phyloP scores from a whole-genome alignment of 2,329 filamentous ascomycete genomes.

The Aureobasidium subglaciale region DNA sequence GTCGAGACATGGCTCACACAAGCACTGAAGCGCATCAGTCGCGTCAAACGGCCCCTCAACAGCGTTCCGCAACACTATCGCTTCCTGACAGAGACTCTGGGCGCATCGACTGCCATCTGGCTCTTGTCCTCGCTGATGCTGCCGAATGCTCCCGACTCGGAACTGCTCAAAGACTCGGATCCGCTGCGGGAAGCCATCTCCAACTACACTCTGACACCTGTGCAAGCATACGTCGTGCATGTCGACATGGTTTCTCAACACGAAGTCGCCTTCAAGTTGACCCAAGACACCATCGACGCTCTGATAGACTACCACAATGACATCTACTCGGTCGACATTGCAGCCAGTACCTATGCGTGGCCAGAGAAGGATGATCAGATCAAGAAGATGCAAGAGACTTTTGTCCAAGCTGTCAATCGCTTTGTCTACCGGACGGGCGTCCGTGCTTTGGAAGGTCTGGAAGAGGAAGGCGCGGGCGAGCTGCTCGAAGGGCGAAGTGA shows the following conservation, averaged over 20 bases:
- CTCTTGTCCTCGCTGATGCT: conserved; percentile 89
- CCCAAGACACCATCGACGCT: conserved; percentile 84
- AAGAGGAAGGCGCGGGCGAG: conserved; percentile 94
- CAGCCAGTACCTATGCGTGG: conserved; percentile 88
- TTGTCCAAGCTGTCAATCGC: conserved; percentile 92
- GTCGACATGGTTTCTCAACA: conserved; percentile 98
- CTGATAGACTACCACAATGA: conserved; percentile 96
- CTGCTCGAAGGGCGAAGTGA: conserved; percentile 85
- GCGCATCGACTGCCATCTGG: conserved; percentile 87
- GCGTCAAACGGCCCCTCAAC: conserved; percentile 93
- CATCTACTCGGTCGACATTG: conserved; percentile 83
- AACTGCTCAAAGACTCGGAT: conserved; percentile 74
- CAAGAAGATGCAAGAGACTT: conserved; percentile 96
- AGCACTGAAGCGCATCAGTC: conserved; percentile 93
- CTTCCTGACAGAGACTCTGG: conserved; percentile 91
- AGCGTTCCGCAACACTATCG: conserved; percentile 91
- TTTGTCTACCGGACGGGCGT: conserved; percentile 91
- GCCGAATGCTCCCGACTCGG: conserved; percentile 77
- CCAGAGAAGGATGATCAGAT: conserved; percentile 91
- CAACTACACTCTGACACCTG: conserved; percentile 87
- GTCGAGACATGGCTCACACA: conserved; percentile 95
- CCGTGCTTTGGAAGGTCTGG: conserved; percentile 83
- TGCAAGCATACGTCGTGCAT: conserved; percentile 97
- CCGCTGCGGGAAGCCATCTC: conserved; percentile 78
- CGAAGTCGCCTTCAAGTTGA: conserved; percentile 97